phyloP scores from a whole-genome alignment of 2,329 filamentous ascomycete genomes.

The Davidsoniella neocaledoniae region DNA sequence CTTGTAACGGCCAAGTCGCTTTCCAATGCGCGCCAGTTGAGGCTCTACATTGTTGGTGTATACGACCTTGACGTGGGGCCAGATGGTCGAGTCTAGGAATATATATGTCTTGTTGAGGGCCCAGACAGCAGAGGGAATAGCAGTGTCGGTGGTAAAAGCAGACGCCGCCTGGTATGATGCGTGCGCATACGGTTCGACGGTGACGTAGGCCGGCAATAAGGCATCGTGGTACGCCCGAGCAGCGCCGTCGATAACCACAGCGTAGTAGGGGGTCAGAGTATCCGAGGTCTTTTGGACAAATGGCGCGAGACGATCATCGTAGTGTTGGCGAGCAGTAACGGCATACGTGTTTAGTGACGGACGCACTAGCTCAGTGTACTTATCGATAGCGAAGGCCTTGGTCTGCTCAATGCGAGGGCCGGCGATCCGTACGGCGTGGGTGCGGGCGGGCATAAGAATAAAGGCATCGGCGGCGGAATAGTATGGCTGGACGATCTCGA shows the following conservation, averaged over 20 bases:
- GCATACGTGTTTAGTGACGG: constrained; percentile 57
- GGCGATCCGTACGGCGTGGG: constrained; percentile 54
- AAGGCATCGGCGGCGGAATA: constrained; percentile 43
- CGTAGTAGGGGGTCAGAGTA: constrained; percentile 54
- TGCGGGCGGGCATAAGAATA: constrained; percentile 51
- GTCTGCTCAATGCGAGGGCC: constrained; percentile 55
- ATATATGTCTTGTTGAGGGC: constrained; percentile 50
- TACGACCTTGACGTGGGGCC: constrained; percentile 63
- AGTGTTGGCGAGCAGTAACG: constrained; percentile 43
- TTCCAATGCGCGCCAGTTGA: constrained; percentile 79
- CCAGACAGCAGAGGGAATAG: constrained; percentile 55
- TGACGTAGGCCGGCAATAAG: constrained; percentile 58
- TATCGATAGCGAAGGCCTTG: constrained; percentile 44
- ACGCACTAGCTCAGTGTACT: constrained; percentile 66
- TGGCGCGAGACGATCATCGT: constrained; percentile 54
- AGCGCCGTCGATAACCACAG: constrained; percentile 43
- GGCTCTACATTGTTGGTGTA: constrained; percentile 92
- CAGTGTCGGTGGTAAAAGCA: constrained; percentile 49
- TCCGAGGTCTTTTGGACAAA: constrained; percentile 48
- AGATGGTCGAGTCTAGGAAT: constrained; percentile 61
- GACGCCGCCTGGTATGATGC: constrained; percentile 52
- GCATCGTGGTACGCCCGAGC: constrained; percentile 54
- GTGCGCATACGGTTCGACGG: constrained; percentile 55
- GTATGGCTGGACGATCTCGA: constrained; percentile 63
- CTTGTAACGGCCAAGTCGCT: constrained; percentile 66